Evolutionary conservation across 345 rosid species (phyloP).

Genomic region (Eutrema japonicum): DNA sequence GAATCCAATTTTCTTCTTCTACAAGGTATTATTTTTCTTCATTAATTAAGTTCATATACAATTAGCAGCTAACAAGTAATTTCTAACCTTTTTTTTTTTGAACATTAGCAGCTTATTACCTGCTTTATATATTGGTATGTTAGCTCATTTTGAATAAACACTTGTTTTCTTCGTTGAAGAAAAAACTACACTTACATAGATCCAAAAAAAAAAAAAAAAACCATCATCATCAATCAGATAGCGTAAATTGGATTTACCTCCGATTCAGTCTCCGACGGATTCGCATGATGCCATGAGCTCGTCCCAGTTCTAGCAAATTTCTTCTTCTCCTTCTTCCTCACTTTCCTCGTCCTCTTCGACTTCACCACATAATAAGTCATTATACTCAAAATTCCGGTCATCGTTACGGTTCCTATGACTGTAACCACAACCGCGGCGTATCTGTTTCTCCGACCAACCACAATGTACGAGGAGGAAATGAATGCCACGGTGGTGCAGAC

Average conservation of each 20-base stretch:
- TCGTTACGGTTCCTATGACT: conserved; percentile 66
- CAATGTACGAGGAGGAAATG: conserved; percentile 78
- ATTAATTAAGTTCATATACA: not conserved
- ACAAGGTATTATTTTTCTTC: not conserved
- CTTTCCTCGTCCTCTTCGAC: conserved; percentile 55
- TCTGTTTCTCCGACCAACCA: conserved; percentile 64
- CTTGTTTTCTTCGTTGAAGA: not conserved
- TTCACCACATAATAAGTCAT: conserved; percentile 87
- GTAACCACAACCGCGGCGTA: conserved; percentile 89
- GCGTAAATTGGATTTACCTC: conserved; percentile 82
- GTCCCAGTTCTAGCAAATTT: conserved; percentile 52
- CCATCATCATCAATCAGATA: conserved; percentile 48
- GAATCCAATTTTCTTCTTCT: not conserved
- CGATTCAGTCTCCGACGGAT: conserved; percentile 59
- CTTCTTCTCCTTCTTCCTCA: conserved; percentile 70
- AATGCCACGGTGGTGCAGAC: conserved; percentile 83
- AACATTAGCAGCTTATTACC: not conserved
- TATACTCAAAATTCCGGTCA: conserved; percentile 69
- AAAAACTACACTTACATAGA: conserved; percentile 21
- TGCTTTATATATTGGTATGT: not conserved
- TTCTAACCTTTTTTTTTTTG: not conserved
- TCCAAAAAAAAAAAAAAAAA: conserved; percentile 11
- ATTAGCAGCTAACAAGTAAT: not conserved
- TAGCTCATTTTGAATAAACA: not conserved
- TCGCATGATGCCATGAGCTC: conserved; percentile 40